Evolutionary conservation across 2,329 filamentous ascomycete species (phyloP), one percentile per base, ranked within the genome.

Genomic region (Xylaria sp.): DNA sequence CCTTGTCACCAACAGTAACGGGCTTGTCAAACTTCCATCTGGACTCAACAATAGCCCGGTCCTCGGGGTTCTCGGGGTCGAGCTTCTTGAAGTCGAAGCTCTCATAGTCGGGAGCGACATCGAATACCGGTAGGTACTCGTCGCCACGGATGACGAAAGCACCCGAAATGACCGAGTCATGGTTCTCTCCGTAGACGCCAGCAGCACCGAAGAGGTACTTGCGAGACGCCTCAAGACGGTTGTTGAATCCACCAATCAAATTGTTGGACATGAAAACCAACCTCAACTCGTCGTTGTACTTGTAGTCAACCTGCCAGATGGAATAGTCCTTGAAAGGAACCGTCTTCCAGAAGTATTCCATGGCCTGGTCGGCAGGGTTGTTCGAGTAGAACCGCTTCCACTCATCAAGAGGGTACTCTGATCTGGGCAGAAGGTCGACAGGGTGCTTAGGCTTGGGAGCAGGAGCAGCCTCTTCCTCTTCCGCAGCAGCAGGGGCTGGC

Each of bases 311-410:
- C 82, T 89, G 90, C 93, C 94, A 99, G 82, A 99, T 85, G 65
- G 94, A 97, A 89, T 96, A 99, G 85, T 99, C 96, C 74, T 94
- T 91, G 77, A 96, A 91, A 80, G 96, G 95, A 84, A 90, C 89
- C 83, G 97, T 93, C 86, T 97, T 90, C 95, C 95, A 99, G 91
- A 99, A 98, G 92, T 92, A 98, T 82, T 95, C 94, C 78, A 98
- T 86, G 77, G 95, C 93, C 73, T 87, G 90, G 73, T 90, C 86
- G 76, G 93, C 94, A 73, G 97, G 93, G 81, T 92, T 89, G 90
- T 99, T 99, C 79, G 96, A 99, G 90, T 97, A 99, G 83, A 93
- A 91, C 80, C 96, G 94, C 92, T 99, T 99, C 93, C 92, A 97
- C 85, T 99, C 96, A 80, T 99, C 96, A 66, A 99, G 88, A 76